A percentile compares a stretch with the other conserved stretches of the same genome.
These are phyloP conservation scores for Microcera coccophila DNA, from an alignment of 2,329 filamentous ascomycete species.

Conservation along the genomic window DNA sequence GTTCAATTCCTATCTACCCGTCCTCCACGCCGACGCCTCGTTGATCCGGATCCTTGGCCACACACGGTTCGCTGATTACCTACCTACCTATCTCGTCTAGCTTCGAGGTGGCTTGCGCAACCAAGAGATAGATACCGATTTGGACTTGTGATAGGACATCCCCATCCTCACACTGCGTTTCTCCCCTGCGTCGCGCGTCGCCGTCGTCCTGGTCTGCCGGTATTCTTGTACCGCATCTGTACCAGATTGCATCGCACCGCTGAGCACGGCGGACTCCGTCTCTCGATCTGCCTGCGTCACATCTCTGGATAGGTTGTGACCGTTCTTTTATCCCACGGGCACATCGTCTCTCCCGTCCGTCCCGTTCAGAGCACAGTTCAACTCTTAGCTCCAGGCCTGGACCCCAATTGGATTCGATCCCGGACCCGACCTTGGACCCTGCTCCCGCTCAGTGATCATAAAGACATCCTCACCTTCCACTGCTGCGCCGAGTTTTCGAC, in stretches of 20 bases:
- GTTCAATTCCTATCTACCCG: not conserved
- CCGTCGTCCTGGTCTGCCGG: not conserved
- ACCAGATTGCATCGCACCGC: not conserved
- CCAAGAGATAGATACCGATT: not conserved
- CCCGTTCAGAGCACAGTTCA: not conserved
- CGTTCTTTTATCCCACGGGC: not conserved
- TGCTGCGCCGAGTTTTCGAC: not conserved
- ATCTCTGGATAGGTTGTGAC: not conserved
- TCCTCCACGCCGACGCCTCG: not conserved
- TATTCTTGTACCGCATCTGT: not conserved
- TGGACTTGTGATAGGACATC: conserved; percentile 16
- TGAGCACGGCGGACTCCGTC: not conserved
- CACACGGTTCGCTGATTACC: conserved; percentile 1
- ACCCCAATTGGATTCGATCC: not conserved
- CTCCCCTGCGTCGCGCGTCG: conserved; percentile 1
- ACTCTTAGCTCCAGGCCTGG: not conserved
- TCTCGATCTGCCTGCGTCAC: not conserved
- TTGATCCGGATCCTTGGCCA: not conserved
- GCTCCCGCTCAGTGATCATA: not conserved
- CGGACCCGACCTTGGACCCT: not conserved
- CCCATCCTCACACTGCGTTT: conserved; percentile 23
- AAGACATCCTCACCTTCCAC: not conserved
- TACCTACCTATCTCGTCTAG: conserved; percentile 10
- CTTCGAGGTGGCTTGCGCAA: not conserved
- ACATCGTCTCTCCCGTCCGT: not conserved